Evolutionary conservation across 352 stramenopile species (phyloP).

Genomic region (Pythium utonaiense): DNA sequence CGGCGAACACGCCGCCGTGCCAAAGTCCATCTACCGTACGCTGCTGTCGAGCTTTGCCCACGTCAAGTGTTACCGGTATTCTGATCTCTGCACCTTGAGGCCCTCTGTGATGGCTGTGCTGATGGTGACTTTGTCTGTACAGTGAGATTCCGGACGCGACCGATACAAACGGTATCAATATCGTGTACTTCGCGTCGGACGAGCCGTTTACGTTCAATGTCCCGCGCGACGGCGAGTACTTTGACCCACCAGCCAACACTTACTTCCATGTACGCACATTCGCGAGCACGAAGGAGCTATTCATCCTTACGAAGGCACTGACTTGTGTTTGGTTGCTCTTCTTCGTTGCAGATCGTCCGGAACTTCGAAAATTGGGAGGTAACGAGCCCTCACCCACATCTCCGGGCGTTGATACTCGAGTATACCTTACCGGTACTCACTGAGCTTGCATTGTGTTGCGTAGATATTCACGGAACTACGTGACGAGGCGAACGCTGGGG

Average conservation of each 20-base stretch:
- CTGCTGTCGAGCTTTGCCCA: constrained; percentile 62
- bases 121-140: background rate
- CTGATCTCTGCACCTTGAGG: background rate
- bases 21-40: constrained; percentile 68
- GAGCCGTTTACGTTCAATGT: constrained; percentile 62
- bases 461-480: constrained; percentile 66
- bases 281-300: background rate
- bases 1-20: constrained; percentile 39
- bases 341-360: constrained; percentile 36
- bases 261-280: constrained; percentile 49
- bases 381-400: background rate
- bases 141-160: constrained; percentile 47
- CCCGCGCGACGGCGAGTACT: constrained; percentile 45
- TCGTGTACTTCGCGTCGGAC: constrained; percentile 76
- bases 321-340: constrained; percentile 1
- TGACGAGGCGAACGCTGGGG: constrained; percentile 33
- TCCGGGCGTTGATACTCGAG: background rate
- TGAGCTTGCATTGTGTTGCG: background rate
- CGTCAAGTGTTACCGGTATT: constrained; percentile 57
- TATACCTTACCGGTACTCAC: background rate
- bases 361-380: constrained; percentile 70
- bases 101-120: background rate
- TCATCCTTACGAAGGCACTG: background rate
- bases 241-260: constrained; percentile 38
- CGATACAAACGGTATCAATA: constrained; percentile 47